Evolutionary conservation across 2,329 filamentous ascomycete genomes (phyloP), one percentile per base, ranked within the genome.

Genomic region (Aspergillus brasiliensis): DNA sequence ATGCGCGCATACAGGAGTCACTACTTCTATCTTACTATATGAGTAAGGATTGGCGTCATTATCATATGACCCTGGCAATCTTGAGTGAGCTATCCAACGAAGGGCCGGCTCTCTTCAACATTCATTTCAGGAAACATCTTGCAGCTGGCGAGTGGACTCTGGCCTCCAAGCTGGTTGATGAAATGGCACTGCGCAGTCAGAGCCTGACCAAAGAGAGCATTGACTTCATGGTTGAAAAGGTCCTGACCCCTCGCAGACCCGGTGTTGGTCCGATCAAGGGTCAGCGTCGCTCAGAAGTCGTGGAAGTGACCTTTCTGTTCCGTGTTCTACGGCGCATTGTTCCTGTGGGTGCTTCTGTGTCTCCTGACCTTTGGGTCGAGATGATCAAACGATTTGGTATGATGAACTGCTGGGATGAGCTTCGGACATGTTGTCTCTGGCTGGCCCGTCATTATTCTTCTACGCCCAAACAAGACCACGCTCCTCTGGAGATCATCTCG

Each of bases 371-470:
- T 15, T 90, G 87, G 87, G 72, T 75, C 49, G 85, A 88, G 67
- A 76, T 87, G 8, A 68, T 89, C 44, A 83, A 83, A 48, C 81
- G 86, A 27, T 80, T 85, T 48, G 87, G 86, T 3, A 88, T 86
- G 83, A 70, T 76, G 8, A 76, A 81, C 7, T 77, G 80, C 15
- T 80, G 85, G 67, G 68, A 80, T 13, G 82, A 84, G 31, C 73
- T 88, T 6, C 77, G 79, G 59, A 78, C 78, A 21, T 75, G 87
- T 25, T 76, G 81, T 11, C 65, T 83, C 46, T 84, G 80, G 83
- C 77, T 89, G 3, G 76, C 78, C 6, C 68, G 68, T 8, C 74
- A 75, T 57, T 83, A 83, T 56, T 66, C 65, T 19, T 58, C 56
- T 23, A 58, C 37, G 19, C 56, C 54, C 11, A 62, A 60, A 51